A percentile compares a stretch with the other conserved stretches of the same genome.
Evolutionary conservation across 83 land plant species (phyloP).

Genomic region (Picea mariana): DNA sequence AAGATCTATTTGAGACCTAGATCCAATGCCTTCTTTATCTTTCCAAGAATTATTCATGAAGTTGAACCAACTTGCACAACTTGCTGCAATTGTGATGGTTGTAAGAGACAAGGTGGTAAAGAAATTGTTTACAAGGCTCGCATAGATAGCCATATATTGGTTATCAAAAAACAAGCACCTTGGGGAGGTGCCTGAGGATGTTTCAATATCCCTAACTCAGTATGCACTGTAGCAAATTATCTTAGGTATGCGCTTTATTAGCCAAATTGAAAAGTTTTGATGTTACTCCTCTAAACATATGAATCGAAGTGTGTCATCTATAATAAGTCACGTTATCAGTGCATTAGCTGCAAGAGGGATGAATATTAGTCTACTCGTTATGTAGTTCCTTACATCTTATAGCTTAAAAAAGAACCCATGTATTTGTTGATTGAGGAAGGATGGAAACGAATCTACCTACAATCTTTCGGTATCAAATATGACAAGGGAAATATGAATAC

Average conservation of each 20-base stretch:
- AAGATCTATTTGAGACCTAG: conserved; percentile 39
- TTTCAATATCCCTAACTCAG: conserved; percentile 50
- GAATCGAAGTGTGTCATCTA: neutral
- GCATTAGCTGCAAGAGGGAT: conserved; percentile 76
- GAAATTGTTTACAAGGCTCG: conserved; percentile 68
- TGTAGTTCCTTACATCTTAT: no score
- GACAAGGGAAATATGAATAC: no score
- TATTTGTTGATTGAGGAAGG: no score
- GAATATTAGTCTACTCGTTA: conserved; percentile 26
- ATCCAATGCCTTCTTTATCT: conserved; percentile 40
- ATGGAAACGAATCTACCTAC: no score
- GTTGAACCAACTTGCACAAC: conserved; percentile 69
- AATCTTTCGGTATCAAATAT: no score
- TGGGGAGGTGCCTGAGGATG: conserved; percentile 85
- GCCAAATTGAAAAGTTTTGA: conserved; percentile 73
- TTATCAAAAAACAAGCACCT: conserved; percentile 80
- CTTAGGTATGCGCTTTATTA: conserved; percentile 82
- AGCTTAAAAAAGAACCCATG: no score
- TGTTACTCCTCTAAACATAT: conserved; percentile 44
- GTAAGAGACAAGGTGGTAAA: conserved; percentile 83
- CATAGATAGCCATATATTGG: conserved; percentile 79
- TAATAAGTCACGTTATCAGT: conserved; percentile 66
- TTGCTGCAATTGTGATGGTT: conserved; percentile 72
- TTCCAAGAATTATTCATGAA: conserved; percentile 89
- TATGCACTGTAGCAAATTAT: conserved; percentile 88